Evolutionary conservation across 139 green algal genomes (phyloP).

Genomic region (Asterochloris erici): DNA sequence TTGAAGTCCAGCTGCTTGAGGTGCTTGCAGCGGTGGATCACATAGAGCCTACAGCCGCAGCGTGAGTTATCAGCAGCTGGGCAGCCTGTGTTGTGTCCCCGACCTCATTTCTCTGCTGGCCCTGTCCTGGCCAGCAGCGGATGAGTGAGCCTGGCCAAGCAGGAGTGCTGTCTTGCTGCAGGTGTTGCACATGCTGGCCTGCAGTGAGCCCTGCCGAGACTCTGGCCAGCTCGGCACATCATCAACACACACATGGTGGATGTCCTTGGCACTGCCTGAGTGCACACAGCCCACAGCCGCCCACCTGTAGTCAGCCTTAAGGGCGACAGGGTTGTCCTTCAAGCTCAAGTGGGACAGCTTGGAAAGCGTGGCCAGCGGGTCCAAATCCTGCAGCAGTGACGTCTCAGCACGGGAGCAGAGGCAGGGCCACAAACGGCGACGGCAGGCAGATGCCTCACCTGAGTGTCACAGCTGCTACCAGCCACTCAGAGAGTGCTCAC

Average conservation of each 20-base stretch:
- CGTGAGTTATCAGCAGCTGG: too few relatives aligned
- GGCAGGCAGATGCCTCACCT: too few relatives aligned
- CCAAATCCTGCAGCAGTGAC: constrained; percentile 75
- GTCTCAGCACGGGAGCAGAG: neutral
- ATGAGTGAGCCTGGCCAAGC: too few relatives aligned
- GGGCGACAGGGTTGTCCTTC: constrained; percentile 86
- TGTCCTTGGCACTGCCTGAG: neutral
- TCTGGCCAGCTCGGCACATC: neutral
- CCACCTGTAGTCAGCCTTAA: constrained; percentile 82
- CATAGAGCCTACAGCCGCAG: constrained; percentile 67
- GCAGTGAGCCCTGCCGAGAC: neutral
- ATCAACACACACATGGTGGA: neutral
- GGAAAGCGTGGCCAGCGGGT: constrained; percentile 67
- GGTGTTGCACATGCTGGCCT: too few relatives aligned
- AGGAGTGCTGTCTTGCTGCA: too few relatives aligned
- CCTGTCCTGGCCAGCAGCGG: neutral
- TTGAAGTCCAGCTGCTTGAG: constrained; percentile 93
- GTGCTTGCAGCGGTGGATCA: constrained; percentile 67
- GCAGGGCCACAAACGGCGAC: too few relatives aligned
- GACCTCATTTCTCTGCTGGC: neutral
- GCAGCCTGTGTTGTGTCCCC: too few relatives aligned
- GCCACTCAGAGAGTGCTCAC: neutral
- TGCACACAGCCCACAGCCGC: neutral
- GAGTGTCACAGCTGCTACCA: neutral
- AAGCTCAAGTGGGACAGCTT: constrained; percentile 79